Base-by-base conservation (phyloP, 345 rosid genomes). In the Acer saccharum region DNA sequence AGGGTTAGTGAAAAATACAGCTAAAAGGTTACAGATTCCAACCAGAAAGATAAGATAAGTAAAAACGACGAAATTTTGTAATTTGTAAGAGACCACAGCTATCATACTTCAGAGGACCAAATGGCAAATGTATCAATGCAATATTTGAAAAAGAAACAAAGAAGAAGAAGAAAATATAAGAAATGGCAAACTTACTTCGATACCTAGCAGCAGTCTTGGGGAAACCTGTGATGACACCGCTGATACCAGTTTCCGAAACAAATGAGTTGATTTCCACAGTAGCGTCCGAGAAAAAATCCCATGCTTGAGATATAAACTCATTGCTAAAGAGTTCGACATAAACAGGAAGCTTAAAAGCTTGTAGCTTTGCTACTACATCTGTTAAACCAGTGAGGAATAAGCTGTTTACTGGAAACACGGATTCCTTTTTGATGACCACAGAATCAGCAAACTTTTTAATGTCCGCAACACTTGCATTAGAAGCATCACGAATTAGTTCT, bases 221-320 rank as follows among this genome's bases (percentile, higher is more conserved):
- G 81, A 88, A 96, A 18, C 88, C 97, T 14, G 98, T 96, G 85
- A 96, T 69, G 79, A 95, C 85, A 58, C 98, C 98, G 27, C 79
- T 75, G 4, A 96, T 64, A 57, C 73, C 61, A 18, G 67, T 74
- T 69, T 79, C 88, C 20, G 0, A 0, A 17, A 77, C 58, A 71
- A 27, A 84, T 23, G 91, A 54, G 86, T 94, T 94, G 65, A 96
- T 72, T 89, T 96, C 97, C 71, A 87, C 93, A 23, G 89, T 92
- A 55, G 97, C 75, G 69, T 96, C 98, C 25, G 92, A 77, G 84
- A 90, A 92, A 88, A 88, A 92, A 81, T 96, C 99, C 92, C 87
- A 96, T 29, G 95, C 85, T 80, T 94, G 98, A 80, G 99, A 92
- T 25, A 86, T 77, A 80, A 92, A 96, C 86, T 96, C 99, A 63